These are phyloP conservation scores for Ulvella scutata DNA, from an alignment of 139 green algal genomes.

Conservation along the genomic window DNA sequence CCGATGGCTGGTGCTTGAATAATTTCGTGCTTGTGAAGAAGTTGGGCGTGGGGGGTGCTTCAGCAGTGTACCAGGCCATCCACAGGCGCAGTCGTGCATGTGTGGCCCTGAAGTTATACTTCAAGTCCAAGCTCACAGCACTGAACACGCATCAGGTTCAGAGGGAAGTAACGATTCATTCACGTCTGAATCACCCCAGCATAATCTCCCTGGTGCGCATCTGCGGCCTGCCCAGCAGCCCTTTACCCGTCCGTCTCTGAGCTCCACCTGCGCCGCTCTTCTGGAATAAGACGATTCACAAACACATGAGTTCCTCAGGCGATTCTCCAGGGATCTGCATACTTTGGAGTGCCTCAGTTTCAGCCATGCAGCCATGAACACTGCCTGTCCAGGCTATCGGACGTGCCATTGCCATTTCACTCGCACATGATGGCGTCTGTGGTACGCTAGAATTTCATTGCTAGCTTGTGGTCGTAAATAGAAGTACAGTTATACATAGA, in stretches of 20 bases:
- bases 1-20: background rate
- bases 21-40: slow-evolving; percentile 3
- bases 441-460: too few relatives aligned
- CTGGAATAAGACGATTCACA: too few relatives aligned
- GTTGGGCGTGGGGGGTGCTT: background rate
- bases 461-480: too few relatives aligned
- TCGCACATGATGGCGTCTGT: too few relatives aligned
- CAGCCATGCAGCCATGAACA: too few relatives aligned
- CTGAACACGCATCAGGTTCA: background rate
- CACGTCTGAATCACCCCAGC: background rate
- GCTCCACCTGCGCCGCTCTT: background rate
- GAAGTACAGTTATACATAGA: too few relatives aligned
- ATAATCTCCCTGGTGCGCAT: background rate
- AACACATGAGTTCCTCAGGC: too few relatives aligned
- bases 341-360: too few relatives aligned
- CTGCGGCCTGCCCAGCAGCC: background rate
- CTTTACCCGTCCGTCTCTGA: background rate
- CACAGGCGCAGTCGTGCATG: background rate
- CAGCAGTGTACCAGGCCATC: background rate
- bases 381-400: too few relatives aligned
- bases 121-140: background rate
- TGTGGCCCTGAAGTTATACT: background rate
- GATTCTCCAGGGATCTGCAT: too few relatives aligned
- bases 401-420: too few relatives aligned
- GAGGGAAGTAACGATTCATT: background rate